Base-by-base conservation (phyloP, 768 basidiomycete genomes). In the Tricholoma sp. region DNA sequence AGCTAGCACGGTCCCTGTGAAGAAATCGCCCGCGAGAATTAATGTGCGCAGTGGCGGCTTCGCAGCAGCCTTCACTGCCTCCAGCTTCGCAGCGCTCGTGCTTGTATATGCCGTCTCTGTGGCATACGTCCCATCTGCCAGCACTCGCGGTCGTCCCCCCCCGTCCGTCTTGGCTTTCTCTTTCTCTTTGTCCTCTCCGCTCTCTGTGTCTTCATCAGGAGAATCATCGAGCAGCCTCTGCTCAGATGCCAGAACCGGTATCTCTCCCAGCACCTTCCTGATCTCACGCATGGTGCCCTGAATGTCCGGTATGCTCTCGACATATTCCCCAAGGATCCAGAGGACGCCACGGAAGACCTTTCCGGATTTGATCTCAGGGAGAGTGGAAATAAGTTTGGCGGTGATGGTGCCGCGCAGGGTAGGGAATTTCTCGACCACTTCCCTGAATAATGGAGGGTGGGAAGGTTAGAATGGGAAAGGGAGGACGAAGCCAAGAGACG, bases 301-400 rank as follows among this genome's bases (percentile, higher is more conserved):
- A 59, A 98, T 91, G 57, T 91, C 91, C 55, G 71, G 57, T 50
- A 80, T 72, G 4, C 76, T 73, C 60, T 86, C 83, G 37, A 91
- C 86, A 64, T 98, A 99, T 74, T 98, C 96, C 60, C 97, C 96
- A n/a, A 98, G 79, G 61, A 98, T 97, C 96, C 97, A 98, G 50
- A 98, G 81, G 16, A 98, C 83, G 6, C 96, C 97, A 4, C 94
- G 86, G 79, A 91, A 98, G 21, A 98, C 95, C 71, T 98, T 98
- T 55, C 94, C 94, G 0, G 91, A 94, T 71, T 94, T 94, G 74
- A 98, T 92, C 59, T 92, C 91, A 55, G 80, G 65, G 50, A 98
- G 84, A 0, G 91, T 89, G 29, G 82, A 74, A 49, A 88, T 84
- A 53, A 98, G 84, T 66, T 93, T 94, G 67, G 91, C 86, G 57